A percentile compares a stretch with the other conserved stretches of the same genome.
Evolutionary conservation across 805 yeast genomes (phyloP).

Genomic region (Candida takata): DNA sequence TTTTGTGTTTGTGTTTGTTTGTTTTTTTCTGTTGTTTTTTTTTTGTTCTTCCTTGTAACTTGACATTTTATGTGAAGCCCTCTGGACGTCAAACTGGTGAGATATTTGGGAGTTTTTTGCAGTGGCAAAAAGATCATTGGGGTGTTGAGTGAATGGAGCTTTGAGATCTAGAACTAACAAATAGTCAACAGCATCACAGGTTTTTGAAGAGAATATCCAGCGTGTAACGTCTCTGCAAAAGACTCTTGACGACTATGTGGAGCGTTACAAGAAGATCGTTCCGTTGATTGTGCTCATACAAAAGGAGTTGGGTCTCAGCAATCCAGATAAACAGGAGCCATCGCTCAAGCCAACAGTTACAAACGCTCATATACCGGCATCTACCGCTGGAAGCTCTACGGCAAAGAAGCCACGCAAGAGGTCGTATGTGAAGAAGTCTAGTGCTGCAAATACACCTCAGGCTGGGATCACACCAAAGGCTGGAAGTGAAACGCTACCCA

Average conservation of each 20-base stretch:
- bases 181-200: slow-evolving; percentile 15
- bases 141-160: too few relatives aligned
- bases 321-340: slow-evolving; percentile 61
- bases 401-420: slow-evolving; percentile 16
- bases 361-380: too few relatives aligned
- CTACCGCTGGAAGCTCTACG: slow-evolving; percentile 2
- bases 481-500: slow-evolving; percentile 20
- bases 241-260: slow-evolving; percentile 38
- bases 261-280: slow-evolving; percentile 36
- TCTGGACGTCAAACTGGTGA: too few relatives aligned
- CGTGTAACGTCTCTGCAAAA: slow-evolving; percentile 29
- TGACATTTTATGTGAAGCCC: too few relatives aligned
- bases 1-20: slow-evolving; percentile 1
- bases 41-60: too few relatives aligned
- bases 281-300: slow-evolving; percentile 43
- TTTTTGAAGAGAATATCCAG: slow-evolving; percentile 28
- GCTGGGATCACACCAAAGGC: slow-evolving; percentile 7
- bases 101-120: too few relatives aligned
- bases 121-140: too few relatives aligned
- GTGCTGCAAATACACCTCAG: slow-evolving; percentile 9
- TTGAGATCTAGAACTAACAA: slow-evolving; percentile 4
- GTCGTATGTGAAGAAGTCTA: slow-evolving; percentile 16
- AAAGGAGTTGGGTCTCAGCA: slow-evolving; percentile 43
- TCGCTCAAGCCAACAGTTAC: slow-evolving; percentile 60
- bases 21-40: too few relatives aligned